Evolutionary conservation across 192 early-diverging fungal genomes (phyloP).

Genomic region (Coemansia sp.): DNA sequence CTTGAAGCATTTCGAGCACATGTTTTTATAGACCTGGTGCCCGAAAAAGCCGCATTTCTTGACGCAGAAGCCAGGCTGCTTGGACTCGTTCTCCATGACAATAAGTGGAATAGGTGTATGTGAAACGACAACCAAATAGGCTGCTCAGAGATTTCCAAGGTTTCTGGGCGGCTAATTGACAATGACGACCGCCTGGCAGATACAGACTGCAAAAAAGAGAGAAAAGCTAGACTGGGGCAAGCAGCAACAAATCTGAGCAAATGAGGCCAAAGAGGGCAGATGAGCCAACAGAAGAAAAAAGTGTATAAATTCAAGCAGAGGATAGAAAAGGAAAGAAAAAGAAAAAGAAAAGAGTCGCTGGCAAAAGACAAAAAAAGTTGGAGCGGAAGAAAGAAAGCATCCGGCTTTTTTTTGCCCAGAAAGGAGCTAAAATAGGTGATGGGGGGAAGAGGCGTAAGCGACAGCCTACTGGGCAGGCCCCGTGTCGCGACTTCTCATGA

Average conservation of each 20-base stretch:
- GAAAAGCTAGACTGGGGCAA: background rate
- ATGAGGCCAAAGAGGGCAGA: background rate
- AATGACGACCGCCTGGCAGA: background rate
- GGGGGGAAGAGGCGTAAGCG: background rate
- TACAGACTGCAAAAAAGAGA: background rate
- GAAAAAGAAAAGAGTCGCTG: background rate
- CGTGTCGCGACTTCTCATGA: background rate
- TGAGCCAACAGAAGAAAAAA: background rate
- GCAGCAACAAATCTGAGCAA: background rate
- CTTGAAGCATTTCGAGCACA: constrained; percentile 79
- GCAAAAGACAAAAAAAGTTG: background rate
- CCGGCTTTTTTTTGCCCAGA: background rate
- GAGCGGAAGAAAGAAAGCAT: constrained; percentile 7
- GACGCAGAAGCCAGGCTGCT: constrained; percentile 61
- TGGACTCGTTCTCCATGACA: constrained; percentile 59
- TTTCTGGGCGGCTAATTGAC: background rate
- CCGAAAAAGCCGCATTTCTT: constrained; percentile 75
- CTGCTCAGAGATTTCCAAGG: background rate
- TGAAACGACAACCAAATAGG: background rate
- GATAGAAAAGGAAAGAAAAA: background rate
- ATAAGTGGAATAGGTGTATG: background rate
- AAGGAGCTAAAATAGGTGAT: background rate
- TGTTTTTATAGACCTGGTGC: constrained; percentile 66
- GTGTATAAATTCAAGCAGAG: background rate
- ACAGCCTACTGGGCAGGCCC: background rate